Percentiles rank a stretch among this genome's conserved stretches.
These are phyloP conservation scores for Blastobotrys capitulatus DNA, from an alignment of 1,139 yeast species.

Conservation along the genomic window DNA sequence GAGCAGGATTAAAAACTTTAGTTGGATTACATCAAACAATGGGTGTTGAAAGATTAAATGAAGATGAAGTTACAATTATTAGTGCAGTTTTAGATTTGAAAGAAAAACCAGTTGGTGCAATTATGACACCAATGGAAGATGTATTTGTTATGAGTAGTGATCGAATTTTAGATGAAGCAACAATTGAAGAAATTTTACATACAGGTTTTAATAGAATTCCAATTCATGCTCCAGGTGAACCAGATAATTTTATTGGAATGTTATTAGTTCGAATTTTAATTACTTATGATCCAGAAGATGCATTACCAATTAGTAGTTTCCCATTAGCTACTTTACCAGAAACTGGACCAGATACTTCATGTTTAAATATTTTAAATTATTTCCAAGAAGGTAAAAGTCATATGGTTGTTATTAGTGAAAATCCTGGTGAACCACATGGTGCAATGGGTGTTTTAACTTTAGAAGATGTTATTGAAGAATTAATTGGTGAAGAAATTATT, in stretches of 20 bases:
- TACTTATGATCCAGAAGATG: conserved; percentile 95
- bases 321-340: conserved; percentile 96
- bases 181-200: conserved; percentile 85
- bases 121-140: conserved; percentile 93
- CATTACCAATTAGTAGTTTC: conserved; percentile 85
- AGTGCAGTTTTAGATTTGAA: conserved; percentile 90
- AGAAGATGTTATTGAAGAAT: conserved; percentile 95
- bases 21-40: conserved; percentile 90
- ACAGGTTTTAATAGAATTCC: conserved; percentile 96
- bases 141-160: conserved; percentile 89
- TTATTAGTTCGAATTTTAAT: conserved; percentile 84
- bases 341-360: conserved; percentile 85
- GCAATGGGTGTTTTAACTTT: conserved; percentile 88
- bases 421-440: conserved; percentile 84
- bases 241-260: conserved; percentile 92
- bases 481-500: conserved; percentile 95
- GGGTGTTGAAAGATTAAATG: conserved; percentile 91
- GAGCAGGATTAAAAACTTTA: conserved; percentile 86
- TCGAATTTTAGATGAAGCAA: conserved; percentile 70
- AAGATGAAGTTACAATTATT: conserved; percentile 94
- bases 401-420: conserved; percentile 87
- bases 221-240: conserved; percentile 87
- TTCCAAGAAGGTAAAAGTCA: conserved; percentile 98
- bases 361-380: conserved; percentile 86
- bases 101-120: conserved; percentile 77